These are phyloP conservation scores for Phoma herbarum DNA, from an alignment of 2,329 filamentous ascomycete species.

Conservation along the genomic window DNA sequence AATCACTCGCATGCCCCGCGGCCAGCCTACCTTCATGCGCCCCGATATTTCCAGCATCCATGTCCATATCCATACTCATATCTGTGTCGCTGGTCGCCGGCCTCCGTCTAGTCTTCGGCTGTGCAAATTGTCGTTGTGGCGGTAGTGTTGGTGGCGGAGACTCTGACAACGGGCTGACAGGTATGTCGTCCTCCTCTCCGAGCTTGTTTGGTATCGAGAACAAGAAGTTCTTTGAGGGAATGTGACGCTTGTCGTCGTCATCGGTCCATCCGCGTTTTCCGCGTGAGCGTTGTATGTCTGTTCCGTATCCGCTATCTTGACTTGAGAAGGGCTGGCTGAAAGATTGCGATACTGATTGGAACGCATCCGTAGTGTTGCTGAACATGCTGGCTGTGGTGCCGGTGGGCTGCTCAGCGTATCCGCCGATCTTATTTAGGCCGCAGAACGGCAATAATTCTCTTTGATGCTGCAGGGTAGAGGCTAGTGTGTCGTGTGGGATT, in stretches of 20 bases:
- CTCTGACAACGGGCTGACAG: constrained; percentile 47
- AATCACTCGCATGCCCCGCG: constrained; percentile 61
- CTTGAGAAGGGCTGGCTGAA: constrained; percentile 48
- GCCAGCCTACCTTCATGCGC: constrained; percentile 47
- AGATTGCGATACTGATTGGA: constrained; percentile 45
- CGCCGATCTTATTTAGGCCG: constrained; percentile 79
- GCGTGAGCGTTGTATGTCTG: constrained; percentile 33
- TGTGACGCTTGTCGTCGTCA: constrained; percentile 39
- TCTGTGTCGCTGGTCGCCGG: constrained; percentile 17
- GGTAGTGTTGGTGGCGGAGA: constrained; percentile 33
- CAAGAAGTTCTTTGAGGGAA: constrained; percentile 33
- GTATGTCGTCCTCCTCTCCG: constrained; percentile 46
- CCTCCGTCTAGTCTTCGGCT: constrained; percentile 37
- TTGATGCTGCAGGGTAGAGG: constrained; percentile 39
- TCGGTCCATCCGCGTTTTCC: constrained; percentile 57
- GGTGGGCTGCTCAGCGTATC: constrained; percentile 68
- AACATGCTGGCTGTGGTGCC: background rate
- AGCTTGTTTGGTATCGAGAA: constrained; percentile 33
- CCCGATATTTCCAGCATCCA: constrained; percentile 28
- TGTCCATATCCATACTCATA: constrained; percentile 38
- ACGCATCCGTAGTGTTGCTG: constrained; percentile 13
- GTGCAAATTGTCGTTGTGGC: constrained; percentile 40
- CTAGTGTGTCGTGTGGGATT: constrained; percentile 17
- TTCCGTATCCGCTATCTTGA: constrained; percentile 42
- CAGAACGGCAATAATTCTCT: constrained; percentile 82